A percentile compares a stretch with the other conserved stretches of the same genome.
Evolutionary conservation across 2,329 filamentous ascomycete species (phyloP).

Genomic region (Cercospora sojina): DNA sequence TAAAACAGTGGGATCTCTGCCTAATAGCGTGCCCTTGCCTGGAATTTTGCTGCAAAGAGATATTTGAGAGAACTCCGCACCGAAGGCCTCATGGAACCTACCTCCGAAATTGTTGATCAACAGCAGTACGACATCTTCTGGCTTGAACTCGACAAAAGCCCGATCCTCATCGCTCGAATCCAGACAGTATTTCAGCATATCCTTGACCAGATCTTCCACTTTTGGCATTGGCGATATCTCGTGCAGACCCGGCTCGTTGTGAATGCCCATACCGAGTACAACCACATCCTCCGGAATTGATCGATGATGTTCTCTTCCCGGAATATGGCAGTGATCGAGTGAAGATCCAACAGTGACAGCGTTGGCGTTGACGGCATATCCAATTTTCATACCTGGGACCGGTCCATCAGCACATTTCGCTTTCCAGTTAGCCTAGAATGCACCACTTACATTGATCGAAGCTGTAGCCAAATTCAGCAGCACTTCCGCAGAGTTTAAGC

Average conservation of each 20-base stretch:
- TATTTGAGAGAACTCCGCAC: neutral
- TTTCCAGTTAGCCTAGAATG: neutral
- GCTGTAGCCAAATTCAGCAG: slow-evolving; percentile 46
- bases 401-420: neutral
- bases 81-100: neutral
- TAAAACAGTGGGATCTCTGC: neutral
- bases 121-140: slow-evolving; percentile 47
- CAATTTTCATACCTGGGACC: slow-evolving; percentile 41
- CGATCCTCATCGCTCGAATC: slow-evolving; percentile 50
- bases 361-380: slow-evolving; percentile 45
- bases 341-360: slow-evolving; percentile 53
- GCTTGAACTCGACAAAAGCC: slow-evolving; percentile 50
- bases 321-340: slow-evolving; percentile 55
- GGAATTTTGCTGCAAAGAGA: neutral
- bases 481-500: slow-evolving; percentile 49
- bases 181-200: slow-evolving; percentile 51
- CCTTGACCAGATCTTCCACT: slow-evolving; percentile 49
- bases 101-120: slow-evolving; percentile 54
- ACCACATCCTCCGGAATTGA: slow-evolving; percentile 37
- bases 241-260: slow-evolving; percentile 52
- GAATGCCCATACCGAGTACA: slow-evolving; percentile 52
- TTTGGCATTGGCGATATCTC: slow-evolving; percentile 51
- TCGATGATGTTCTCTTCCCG: slow-evolving; percentile 52
- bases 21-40: neutral
- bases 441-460: slow-evolving; percentile 42